Base-by-base conservation (phyloP, 441 rosid genomes). In the Hura crepitans region DNA sequence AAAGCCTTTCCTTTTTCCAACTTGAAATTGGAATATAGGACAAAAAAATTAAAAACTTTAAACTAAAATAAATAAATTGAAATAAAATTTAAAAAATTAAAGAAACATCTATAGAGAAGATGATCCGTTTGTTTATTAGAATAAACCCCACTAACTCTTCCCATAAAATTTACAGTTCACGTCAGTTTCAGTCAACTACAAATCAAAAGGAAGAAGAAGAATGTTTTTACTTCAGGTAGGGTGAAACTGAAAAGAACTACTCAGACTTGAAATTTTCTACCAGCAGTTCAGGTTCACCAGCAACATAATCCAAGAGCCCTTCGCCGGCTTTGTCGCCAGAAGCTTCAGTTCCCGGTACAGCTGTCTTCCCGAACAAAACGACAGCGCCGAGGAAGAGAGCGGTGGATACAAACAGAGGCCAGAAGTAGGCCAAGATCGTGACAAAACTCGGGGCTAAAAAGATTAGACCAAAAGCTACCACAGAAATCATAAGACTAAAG, bases 341-440 rank as follows among this genome's bases (percentile, higher is more conserved):
- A 9, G 77, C 79, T 7, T 82, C 90, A 57, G 84, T 61, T 9
- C 70, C 74, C 8, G 80, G 83, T 4, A 74, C 64, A 13, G 92
- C 78, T 64, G 85, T 80, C 53, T 83, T 85, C 14, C 83, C 91
- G 42, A 91, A 86, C 81, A 91, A 77, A 80, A 85, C 62, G 69
- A 89, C 86, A 18, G 90, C 90, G 13, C 64, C 85, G 27, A 93
- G 93, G 71, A 93, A 91, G 63, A 93, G 84, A 67, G 94, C 84
- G 2, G 98, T 91, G 80, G 98, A 93, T 76, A 93, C 80, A 62
- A 87, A 73, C 18, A 93, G 82, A 27, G 97, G 97, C 91, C 94
- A 91, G 58, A 93, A 93, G 85, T 85, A 91, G 73, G 92, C 79
- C 59, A 93, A 56, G 62, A 93, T 73, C 58, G 85, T 81, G 75